Evolutionary conservation across 768 basidiomycete species (phyloP), one percentile per base, ranked within the genome.

Genomic region (Leccinum rimulosum): DNA sequence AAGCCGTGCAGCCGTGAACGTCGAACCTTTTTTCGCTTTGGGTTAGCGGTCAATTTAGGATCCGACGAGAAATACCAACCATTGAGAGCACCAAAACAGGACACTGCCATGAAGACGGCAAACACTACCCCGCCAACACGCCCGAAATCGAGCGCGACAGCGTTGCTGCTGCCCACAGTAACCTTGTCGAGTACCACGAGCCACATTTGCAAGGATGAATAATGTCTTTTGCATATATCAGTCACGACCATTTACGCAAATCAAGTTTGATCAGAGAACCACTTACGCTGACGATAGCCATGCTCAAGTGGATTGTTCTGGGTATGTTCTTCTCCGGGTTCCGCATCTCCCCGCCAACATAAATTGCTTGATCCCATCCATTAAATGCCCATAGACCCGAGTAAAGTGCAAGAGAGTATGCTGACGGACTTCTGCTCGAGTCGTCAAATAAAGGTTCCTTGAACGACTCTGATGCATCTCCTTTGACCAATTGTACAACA

Each of bases 361-460:
- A 96, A 70, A 93, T 95, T 30, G 84, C 88, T 73, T 91, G 89
- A 67, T 95, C 95, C 95, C 95, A 99, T 1, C 96, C 96, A 72
- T 95, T 95, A 64, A 93, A 95, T 2, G 95, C 95, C 93, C 91
- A 98, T 4, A 98, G 76, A 3, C 94, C 93, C 10, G 94, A 96
- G 73, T 97, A 99, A 6, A 98, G 77, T 0, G 95, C 96, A n/a
- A 98, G 78, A 6, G 95, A 92, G 75, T 93, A 98, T 3, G 85
- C 79, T 2, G 92, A 90, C 1, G 93, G 90, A 61, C 91, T 91
- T 17, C 74, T 81, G 57, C 87, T 90, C 17, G 92, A 88, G 8
- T 82, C 86, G 12, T 79, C 74, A 65, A 96, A 97, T 28, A 89
- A 70, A n/a, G 87, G 79, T 50, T 80, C 79, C 47, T 75, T 80